Evolutionary conservation across 495 filamentous ascomycete species (phyloP), one percentile per base, ranked within the genome.

Genomic region (Aspergillus campestris): DNA sequence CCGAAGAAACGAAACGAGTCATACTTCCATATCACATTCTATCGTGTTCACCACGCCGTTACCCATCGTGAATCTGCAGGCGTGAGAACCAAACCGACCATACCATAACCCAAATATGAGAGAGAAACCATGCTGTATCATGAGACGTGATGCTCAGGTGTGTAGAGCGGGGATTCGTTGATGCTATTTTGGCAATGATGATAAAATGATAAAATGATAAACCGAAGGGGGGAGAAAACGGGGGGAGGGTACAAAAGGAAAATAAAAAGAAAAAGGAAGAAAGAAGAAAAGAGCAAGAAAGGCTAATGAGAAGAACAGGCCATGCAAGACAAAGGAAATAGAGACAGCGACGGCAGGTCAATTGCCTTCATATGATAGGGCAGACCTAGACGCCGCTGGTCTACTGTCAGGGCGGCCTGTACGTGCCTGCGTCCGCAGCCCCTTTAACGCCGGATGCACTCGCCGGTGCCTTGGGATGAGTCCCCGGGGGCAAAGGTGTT

Each of bases 391-490:
- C 35, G 33, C 34, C 12, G 31, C 31, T 33, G 33, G 14, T 14
- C 34, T 32, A 39, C 45, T 50, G 46, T 66, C 60, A 72, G 48
- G 66, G 60, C 24, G 67, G 69, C 42, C 62, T 57, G 46, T 49
- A 61, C 31, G 62, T 55, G 38, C 52, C 64, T n/a, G 59, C 55
- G 40, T 68, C 64, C 34, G 49, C 51, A 34, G 54, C 34, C 31
- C 48, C 53, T 49, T 56, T 56, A 24, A 38, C 49, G 32, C 51
- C 48, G 6, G 52, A 50, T 11, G 42, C 45, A 18, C 53, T 42
- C 3, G 50, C 48, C 8, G 52, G 8, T n/a, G 50, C 49, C 42
- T 56, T 61, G 3, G 65, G 48, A 32, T 52, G 51, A 50, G 59
- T 59, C 27, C 45, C 54, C 4, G 60, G 57, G 5, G 62, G 61